Conservation (phyloP, 257 asterid species). For the Solanum virginianum region DNA sequence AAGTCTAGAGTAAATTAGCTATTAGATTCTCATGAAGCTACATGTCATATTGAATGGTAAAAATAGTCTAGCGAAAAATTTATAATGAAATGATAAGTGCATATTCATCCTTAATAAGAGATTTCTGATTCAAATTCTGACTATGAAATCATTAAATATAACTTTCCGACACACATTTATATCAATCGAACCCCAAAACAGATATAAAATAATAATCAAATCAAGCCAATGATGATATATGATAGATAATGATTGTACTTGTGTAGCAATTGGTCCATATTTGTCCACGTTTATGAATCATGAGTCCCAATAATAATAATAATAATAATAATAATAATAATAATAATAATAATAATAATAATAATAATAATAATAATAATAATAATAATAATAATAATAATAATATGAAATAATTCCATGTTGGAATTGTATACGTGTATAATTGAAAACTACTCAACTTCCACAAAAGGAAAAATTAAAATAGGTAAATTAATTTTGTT, state of each 20-base stretch:
- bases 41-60: not conserved
- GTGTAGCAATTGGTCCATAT: not conserved
- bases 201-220: not conserved
- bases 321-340: not conserved
- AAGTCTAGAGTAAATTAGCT: too few species aligned
- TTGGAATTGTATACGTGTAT: not conserved
- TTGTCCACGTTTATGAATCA: not conserved
- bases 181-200: not conserved
- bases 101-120: not conserved
- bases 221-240: not conserved
- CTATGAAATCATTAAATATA: too few species aligned
- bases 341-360: not conserved
- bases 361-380: not conserved
- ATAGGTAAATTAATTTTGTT: not conserved
- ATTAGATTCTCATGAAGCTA: not conserved
- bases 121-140: not conserved
- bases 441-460: not conserved
- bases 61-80: not conserved
- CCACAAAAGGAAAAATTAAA: not conserved
- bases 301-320: not conserved
- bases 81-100: not conserved
- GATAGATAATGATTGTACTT: not conserved
- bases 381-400: not conserved
- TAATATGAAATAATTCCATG: not conserved
- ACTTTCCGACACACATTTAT: not conserved